Base-by-base conservation (phyloP, 805 yeast genomes). In the Nakazawaea ishiwadae region DNA sequence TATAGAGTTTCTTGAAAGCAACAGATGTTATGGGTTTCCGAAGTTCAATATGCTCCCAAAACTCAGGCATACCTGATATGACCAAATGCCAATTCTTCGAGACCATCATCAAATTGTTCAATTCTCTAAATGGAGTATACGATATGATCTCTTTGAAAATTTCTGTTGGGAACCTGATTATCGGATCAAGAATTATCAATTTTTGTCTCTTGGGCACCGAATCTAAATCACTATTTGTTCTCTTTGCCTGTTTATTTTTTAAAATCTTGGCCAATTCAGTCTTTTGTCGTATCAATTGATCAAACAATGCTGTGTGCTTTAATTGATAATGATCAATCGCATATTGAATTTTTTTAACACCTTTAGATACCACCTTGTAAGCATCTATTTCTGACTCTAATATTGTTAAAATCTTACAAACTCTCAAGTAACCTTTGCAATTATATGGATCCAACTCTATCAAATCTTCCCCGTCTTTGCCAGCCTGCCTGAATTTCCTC, bases 381-480 rank as follows among this genome's bases (percentile, higher is more conserved):
- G 77, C 71, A 15, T 65, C 68, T 1, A 48, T 21, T 3, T 60
- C 51, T 16, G 59, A 49, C 1, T 56, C 56, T 30, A 51, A 41
- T 8, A 44, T 39, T 18, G 45, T 11, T 17, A 62, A 50, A 3
- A 72, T 46, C 48, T 73, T 75, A 2, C 69, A 65, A 3, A 57
- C 53, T 27, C 81, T 50, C 28, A 75, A 54, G 47, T 74, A 73
- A 1, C 77, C 77, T 51, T 72, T 74, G 52, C 75, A 70, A 14
- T 71, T 61, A 19, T 66, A 48, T 0, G 77, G 78, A 27, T 72
- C 75, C 3, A 62, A 15, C 11, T 46, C 44, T 3, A 68, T 50
- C 32, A 71, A 47, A 27, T 41, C 47, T 23, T 56, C 49, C 0
- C 70, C 70, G 42, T 73, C 78, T 19, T 46, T 44, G 21, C 64